These are phyloP conservation scores for Cryoendolithus antarcticus DNA, from an alignment of 2,329 filamentous ascomycete species.

Conservation along the genomic window DNA sequence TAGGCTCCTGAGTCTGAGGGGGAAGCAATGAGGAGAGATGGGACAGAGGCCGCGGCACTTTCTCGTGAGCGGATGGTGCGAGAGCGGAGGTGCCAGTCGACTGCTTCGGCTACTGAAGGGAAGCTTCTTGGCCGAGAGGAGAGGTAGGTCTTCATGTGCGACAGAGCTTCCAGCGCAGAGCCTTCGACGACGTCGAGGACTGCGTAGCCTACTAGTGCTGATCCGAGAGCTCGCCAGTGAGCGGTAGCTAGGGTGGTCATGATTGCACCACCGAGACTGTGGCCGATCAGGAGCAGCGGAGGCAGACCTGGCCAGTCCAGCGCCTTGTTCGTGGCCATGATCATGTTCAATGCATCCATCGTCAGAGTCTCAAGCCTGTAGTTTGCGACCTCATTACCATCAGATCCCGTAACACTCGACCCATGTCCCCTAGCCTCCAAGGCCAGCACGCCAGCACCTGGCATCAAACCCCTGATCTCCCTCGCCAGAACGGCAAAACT, in stretches of 20 bases:
- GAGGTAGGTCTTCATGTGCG: slow-evolving; percentile 88
- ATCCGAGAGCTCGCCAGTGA: slow-evolving; percentile 40
- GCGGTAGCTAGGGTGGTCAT: slow-evolving; percentile 69
- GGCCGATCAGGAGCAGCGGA: slow-evolving; percentile 70
- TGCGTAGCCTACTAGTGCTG: slow-evolving; percentile 65
- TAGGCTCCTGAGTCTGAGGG: slow-evolving; percentile 33
- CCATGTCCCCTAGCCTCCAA: slow-evolving; percentile 83
- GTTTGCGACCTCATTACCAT: slow-evolving; percentile 40
- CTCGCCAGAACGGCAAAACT: slow-evolving; percentile 75
- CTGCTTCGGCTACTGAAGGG: slow-evolving; percentile 60
- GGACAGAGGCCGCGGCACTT: slow-evolving; percentile 80
- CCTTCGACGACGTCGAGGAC: slow-evolving; percentile 93
- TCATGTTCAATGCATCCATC: slow-evolving; percentile 57
- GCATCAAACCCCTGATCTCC: slow-evolving; percentile 65
- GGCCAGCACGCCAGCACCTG: slow-evolving; percentile 71
- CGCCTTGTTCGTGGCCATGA: slow-evolving; percentile 50
- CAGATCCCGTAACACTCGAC: slow-evolving; percentile 42
- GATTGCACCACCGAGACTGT: slow-evolving; percentile 85
- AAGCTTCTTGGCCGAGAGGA: slow-evolving; percentile 70
- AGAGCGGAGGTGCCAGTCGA: slow-evolving; percentile 88
- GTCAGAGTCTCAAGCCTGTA: slow-evolving; percentile 62
- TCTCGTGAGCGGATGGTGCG: slow-evolving; percentile 72
- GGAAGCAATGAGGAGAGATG: slow-evolving; percentile 52
- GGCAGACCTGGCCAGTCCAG: slow-evolving; percentile 67
- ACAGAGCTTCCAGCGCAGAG: slow-evolving; percentile 84